These are phyloP conservation scores for Niebla homalea DNA, from an alignment of 495 filamentous ascomycete genomes.

Conservation along the genomic window DNA sequence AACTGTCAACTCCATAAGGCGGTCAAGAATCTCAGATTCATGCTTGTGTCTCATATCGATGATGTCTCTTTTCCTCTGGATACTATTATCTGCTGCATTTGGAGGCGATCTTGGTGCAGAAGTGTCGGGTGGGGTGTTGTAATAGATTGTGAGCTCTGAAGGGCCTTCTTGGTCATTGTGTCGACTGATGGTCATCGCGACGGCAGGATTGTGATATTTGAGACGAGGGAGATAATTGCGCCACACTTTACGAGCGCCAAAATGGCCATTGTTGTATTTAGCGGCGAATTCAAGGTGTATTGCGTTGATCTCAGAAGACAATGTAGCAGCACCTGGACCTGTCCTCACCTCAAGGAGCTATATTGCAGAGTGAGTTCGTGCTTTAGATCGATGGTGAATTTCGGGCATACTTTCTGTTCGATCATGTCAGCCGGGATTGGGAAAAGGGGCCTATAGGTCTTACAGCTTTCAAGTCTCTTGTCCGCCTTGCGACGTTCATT, in stretches of 20 bases:
- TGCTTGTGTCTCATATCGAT: slow-evolving; percentile 53
- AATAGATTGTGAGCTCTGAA: slow-evolving; percentile 65
- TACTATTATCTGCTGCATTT: slow-evolving; percentile 12
- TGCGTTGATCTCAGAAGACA: slow-evolving; percentile 64
- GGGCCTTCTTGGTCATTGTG: slow-evolving; percentile 40
- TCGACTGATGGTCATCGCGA: slow-evolving; percentile 71
- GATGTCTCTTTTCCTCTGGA: slow-evolving; percentile 27
- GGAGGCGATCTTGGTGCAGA: slow-evolving; percentile 21
- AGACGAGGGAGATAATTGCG: slow-evolving; percentile 64
- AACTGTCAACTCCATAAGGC: slow-evolving; percentile 55
- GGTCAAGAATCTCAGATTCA: slow-evolving; percentile 50
- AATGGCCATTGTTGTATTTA: slow-evolving; percentile 53
- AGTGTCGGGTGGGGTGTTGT: slow-evolving; percentile 25
- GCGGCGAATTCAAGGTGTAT: slow-evolving; percentile 72
- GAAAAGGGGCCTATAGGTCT: slow-evolving; percentile 21
- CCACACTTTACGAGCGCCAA: slow-evolving; percentile 88
- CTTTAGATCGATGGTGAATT: slow-evolving; percentile 22
- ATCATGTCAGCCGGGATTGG: slow-evolving; percentile 10
- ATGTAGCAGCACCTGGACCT: slow-evolving; percentile 69
- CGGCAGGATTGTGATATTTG: slow-evolving; percentile 83
- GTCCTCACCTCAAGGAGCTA: slow-evolving; percentile 59
- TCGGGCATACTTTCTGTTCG: slow-evolving; percentile 22
- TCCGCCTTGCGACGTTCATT: slow-evolving; percentile 67
- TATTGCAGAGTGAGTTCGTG: slow-evolving; percentile 16
- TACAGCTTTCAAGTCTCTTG: slow-evolving; percentile 66